Base-by-base conservation (phyloP, 352 stramenopile species). In the Globisporangium solare region DNA sequence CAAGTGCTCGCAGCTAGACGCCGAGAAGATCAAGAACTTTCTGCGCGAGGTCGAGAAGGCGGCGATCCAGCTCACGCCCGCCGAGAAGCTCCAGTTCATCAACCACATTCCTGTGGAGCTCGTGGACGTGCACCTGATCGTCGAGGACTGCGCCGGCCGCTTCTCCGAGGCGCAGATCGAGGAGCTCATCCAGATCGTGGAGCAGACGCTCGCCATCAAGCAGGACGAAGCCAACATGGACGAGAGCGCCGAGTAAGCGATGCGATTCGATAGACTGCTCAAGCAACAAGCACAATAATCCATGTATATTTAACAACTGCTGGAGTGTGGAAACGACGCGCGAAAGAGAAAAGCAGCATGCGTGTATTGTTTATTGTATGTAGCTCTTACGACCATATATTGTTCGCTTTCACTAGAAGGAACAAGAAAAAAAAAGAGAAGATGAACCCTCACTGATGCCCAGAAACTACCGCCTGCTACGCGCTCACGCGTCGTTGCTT, bases 51-150 rank as follows among this genome's bases (percentile, higher is more conserved):
- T 90, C 14, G 64, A 73, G 8, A 68, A 80, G 35, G 61, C 66
- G 0, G 66, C 56, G 22, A 63, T 94, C 22, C n/a, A 66, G 47
- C 74, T 94, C 18, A 82, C 74, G 48, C 66, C 81, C 24, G 66
- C 70, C 1, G 84, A 94, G 69, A 89, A 86, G 74, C 74, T 94
- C 47, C 84, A 94, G 67, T 87, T 94, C 62, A 82, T 94, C 54
- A 94, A 94, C 64, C 81, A 92, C 60, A 70, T 88, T 32, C 84
- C 84, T 21, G 83, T 69, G 46, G 84, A 92, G 67, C 79, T 94
- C 27, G 82, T 94, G 54, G 84, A 94, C 64, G 76, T 92, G 46
- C 84, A 94, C 46, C 56, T 94, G 54, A 88, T 94, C 56, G 66
- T 94, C 22, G 84, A 94, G 59, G 84, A 94, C 73, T 94, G 84